Evolutionary conservation across 352 stramenopile genomes (phyloP), one percentile per base, ranked within the genome.

Genomic region (Phytophthora fragariaefolia): DNA sequence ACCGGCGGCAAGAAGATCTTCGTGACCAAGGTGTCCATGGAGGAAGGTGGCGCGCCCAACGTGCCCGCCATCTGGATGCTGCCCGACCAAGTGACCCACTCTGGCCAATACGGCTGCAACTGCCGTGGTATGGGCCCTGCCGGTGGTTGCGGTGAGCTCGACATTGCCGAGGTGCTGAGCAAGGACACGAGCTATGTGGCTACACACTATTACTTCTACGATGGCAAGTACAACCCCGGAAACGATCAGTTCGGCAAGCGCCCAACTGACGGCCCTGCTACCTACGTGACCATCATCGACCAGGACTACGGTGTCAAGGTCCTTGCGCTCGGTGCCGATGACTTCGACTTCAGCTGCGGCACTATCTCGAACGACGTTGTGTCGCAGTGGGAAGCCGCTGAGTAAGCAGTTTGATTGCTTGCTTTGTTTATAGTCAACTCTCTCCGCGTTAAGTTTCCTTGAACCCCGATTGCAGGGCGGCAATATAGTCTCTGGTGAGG

Each of bases 181-280:
- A 89, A 85, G 58, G 80, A 90, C 68, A 68, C 68, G 46, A 84
- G 32, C 67, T 71, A 74, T 43, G 58, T 90, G n/a, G 79, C 85
- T 27, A 92, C 83, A 22, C 85, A 94, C 81, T 92, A 88, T 72
- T 94, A 94, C 81, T 88, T 86, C 67, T 91, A 91, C 73, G 73
- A 91, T 23, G 82, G 73, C 58, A 71, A 53, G 51, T 69, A 73
- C 62, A 77, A 79, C 26, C 74, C 83, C 15, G 83, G 83, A 50
- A 79, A 91, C 67, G 85, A 94, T 66, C 71, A 77, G 62, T 91
- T 83, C 56, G 58, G 60, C 59, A 76, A 74, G 57, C 85, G 85
- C 23, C 83, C 85, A 6, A 68, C 58, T 7, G 69, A 82, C 24
- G 68, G 58, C 24, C 74, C 83, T 4, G 52, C 73, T 30, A 92